phyloP scores from a whole-genome alignment of 306 rosid genomes.

The Glycine soja region DNA sequence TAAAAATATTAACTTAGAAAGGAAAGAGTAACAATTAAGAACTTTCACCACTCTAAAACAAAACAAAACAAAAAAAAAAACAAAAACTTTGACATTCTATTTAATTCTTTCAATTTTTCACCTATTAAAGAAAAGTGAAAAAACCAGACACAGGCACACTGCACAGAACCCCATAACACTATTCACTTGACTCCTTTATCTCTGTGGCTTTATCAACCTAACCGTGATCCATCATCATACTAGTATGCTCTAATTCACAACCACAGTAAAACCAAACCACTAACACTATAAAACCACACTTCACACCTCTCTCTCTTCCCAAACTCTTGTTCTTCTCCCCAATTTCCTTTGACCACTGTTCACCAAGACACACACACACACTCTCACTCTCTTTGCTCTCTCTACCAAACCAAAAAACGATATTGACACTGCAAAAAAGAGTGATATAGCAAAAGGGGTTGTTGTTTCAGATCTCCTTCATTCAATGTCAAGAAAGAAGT shows the following conservation, averaged over 20 bases:
- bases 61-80: too few species aligned
- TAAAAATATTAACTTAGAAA: too few species aligned
- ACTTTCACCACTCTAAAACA: too few species aligned
- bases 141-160: too few species aligned
- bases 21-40: too few species aligned
- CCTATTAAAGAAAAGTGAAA: background rate
- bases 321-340: constrained; percentile 40
- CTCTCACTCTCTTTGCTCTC: constrained; percentile 41
- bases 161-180: constrained; percentile 47
- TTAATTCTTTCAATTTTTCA: background rate
- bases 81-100: too few species aligned
- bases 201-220: constrained; percentile 17
- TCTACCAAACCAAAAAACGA: constrained; percentile 46
- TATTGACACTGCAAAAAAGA: constrained; percentile 62
- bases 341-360: constrained; percentile 69
- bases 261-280: constrained; percentile 33
- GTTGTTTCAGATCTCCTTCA: constrained; percentile 56
- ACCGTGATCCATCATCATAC: background rate
- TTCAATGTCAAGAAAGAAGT: constrained; percentile 48
- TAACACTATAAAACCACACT: constrained; percentile 57
- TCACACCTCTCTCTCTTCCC: constrained; percentile 50
- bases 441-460: constrained; percentile 41
- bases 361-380: constrained; percentile 40
- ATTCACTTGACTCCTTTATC: constrained; percentile 41
- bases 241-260: constrained; percentile 27